Conservation (phyloP, 2,329 filamentous ascomycete species). For the Acrocalymma vagum region DNA sequence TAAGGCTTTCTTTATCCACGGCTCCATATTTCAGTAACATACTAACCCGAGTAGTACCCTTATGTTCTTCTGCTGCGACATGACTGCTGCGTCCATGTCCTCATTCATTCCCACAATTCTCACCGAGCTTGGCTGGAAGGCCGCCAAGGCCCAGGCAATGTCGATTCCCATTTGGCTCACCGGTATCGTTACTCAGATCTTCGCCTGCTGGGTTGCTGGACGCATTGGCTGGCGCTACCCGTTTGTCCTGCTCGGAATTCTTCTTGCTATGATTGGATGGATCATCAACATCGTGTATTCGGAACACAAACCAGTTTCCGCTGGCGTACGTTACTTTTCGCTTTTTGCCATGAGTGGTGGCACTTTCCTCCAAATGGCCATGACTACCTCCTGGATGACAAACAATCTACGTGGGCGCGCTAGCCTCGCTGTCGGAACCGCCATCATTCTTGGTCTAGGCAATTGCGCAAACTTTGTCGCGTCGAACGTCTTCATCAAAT, state of each 20-base stretch:
- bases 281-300: constrained; percentile 58
- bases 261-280: constrained; percentile 58
- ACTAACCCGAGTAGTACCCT: constrained; percentile 27
- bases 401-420: constrained; percentile 56
- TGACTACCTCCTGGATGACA: constrained; percentile 61
- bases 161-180: constrained; percentile 45
- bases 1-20: constrained; percentile 59
- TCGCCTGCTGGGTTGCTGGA: constrained; percentile 31
- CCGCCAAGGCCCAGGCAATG: constrained; percentile 42
- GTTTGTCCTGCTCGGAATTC: constrained; percentile 37
- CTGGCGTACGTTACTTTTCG: constrained; percentile 59
- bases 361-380: constrained; percentile 63
- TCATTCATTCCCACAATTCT: constrained; percentile 45
- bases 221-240: constrained; percentile 38
- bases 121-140: constrained; percentile 41
- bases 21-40: neutral
- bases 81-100: constrained; percentile 41
- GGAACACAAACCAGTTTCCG: constrained; percentile 52
- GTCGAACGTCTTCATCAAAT: constrained; percentile 44
- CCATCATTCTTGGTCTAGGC: constrained; percentile 50
- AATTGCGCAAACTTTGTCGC: constrained; percentile 66
- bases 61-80: constrained; percentile 47
- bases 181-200: constrained; percentile 33
- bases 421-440: constrained; percentile 27
- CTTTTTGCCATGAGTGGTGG: constrained; percentile 39